Base-by-base conservation (phyloP, 116 monocot species). In the Thalassia testudinum region DNA sequence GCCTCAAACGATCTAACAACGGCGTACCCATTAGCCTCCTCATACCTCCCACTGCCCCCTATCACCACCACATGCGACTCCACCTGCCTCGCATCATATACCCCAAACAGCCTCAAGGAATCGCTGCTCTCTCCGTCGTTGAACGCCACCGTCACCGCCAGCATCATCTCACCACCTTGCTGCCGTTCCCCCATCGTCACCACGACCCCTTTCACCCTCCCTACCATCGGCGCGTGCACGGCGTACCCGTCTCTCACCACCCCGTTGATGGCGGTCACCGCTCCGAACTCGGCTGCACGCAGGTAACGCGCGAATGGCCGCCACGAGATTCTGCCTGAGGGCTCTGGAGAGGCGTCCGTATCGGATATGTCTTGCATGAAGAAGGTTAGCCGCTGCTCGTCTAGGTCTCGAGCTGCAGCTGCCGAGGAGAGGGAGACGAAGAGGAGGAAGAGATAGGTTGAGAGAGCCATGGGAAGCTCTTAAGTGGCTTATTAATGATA, bases 41-140 rank as follows among this genome's bases (percentile, higher is more conserved):
- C 47, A 47, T 66, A 72, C 55, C 37, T 72, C 16, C 72, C 72
- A 13, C 65, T 72, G 23, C 72, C 72, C 1, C 72, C 72, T 12
- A 72, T 60, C 20, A 72, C 72, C 1, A 52, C 54, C 26, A 66
- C 27, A 44, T 62, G 61, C 1, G 60, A 67, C 43, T 57, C 67
- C 1, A 27, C 18, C 18, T 34, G 43, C 3, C 37, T 47, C 0
- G 51, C 21, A n/a, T 29, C 57, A 16, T 54, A 62, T 12, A 67
- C 27, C 26, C 73, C 73, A 26, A 67, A 66, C 18, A 73, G 58
- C 19, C 62, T 73, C 50, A 73, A 15, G 51, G 66, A n/a, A 45
- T 58, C 59, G 0, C 61, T 50, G 2, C 28, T 18, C 13, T 63
- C 27, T 5, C 43, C 50, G 13, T 53, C 67, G 25, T 17, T 49